Evolutionary conservation across 495 filamentous ascomycete species (phyloP).

Genomic region (Penicillium paradoxum): DNA sequence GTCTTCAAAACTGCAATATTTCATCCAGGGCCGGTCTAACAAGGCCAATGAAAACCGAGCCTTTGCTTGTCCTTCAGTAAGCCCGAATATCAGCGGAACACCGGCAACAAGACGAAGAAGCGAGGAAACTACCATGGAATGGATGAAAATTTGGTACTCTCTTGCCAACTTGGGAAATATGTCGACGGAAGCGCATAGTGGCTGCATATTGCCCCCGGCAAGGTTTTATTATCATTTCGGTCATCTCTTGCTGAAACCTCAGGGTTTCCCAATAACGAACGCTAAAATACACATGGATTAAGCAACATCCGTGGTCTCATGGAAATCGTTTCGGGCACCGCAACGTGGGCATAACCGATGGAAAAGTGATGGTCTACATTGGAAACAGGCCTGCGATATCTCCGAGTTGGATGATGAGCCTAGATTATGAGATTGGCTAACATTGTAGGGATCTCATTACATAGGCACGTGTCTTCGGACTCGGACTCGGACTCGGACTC

Average conservation of each 20-base stretch:
- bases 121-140: too few relatives aligned
- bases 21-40: neutral
- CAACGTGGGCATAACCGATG: neutral
- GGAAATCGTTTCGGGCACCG: neutral
- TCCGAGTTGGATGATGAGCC: neutral
- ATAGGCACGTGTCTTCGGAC: constrained; percentile 3
- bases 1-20: neutral
- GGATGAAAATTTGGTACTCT: too few relatives aligned
- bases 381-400: neutral
- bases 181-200: too few relatives aligned
- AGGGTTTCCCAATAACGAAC: too few relatives aligned
- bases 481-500: constrained; percentile 26
- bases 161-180: too few relatives aligned
- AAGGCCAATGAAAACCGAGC: neutral
- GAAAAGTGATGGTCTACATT: neutral
- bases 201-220: too few relatives aligned
- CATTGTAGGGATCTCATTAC: neutral
- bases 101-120: too few relatives aligned
- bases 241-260: too few relatives aligned
- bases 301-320: neutral
- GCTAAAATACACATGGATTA: neutral
- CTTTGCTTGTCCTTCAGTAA: neutral
- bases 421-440: neutral
- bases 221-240: too few relatives aligned
- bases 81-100: too few relatives aligned